Conservation (phyloP, 148 eudicot genomes). For the Pharnaceum exiguum region DNA sequence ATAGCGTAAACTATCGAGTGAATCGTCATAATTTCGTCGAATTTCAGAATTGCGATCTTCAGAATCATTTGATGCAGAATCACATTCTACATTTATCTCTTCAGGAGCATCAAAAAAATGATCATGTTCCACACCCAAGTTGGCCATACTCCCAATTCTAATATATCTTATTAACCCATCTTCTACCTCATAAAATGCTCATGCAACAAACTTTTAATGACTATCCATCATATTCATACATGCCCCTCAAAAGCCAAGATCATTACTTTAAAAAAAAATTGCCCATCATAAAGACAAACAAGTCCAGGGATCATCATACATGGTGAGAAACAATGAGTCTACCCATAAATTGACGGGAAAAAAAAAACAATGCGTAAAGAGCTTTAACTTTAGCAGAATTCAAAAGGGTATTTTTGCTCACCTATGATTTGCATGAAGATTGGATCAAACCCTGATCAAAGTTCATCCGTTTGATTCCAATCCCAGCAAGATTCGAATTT, state of each 20-base stretch:
- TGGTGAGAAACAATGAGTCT: not conserved
- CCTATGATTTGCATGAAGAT: not conserved
- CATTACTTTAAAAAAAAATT: no score
- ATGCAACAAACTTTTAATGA: not conserved
- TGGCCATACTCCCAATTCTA: conserved; percentile 7
- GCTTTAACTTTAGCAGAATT: not conserved
- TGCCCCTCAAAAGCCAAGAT: no score
- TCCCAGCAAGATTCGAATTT: not conserved
- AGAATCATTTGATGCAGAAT: conserved; percentile 36
- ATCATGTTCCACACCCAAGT: conserved; percentile 20
- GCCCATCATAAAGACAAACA: not conserved
- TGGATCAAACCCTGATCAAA: not conserved
- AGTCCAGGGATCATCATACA: not conserved
- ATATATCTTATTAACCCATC: not conserved
- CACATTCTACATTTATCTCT: conserved; percentile 47
- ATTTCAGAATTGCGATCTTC: conserved; percentile 25
- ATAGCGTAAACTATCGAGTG: conserved; percentile 27
- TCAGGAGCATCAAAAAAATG: conserved; percentile 54
- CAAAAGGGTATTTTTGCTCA: conserved; percentile 1
- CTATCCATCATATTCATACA: not conserved
- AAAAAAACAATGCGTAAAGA: not conserved
- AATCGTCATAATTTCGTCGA: conserved; percentile 10
- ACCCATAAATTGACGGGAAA: not conserved
- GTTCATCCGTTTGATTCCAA: not conserved
- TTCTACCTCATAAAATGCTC: not conserved